phyloP scores from a whole-genome alignment of 306 rosid genomes.

The Vigna nakashimae region DNA sequence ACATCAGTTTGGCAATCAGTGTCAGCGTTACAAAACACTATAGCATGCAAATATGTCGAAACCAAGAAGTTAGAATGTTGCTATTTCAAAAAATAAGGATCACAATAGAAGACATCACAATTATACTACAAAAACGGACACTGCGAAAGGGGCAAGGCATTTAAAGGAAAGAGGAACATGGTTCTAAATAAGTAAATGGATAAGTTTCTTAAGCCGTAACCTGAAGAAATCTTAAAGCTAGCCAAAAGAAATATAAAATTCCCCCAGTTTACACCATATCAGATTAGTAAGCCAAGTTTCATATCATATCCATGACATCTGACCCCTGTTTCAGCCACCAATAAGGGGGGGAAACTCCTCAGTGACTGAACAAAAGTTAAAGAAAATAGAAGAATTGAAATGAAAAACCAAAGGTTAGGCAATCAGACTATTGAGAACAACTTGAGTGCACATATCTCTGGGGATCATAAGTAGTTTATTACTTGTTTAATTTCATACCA shows the following conservation, averaged over 20 bases:
- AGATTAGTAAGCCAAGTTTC: constrained; percentile 6
- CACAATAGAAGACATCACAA: constrained; percentile 10
- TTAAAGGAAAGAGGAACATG: background rate
- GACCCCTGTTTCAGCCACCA: constrained; percentile 3
- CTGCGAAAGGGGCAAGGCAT: background rate
- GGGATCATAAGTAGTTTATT: background rate
- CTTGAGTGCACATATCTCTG: background rate
- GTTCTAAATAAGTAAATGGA: constrained; percentile 18
- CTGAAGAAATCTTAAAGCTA: constrained; percentile 9
- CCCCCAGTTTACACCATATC: background rate
- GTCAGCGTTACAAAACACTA: constrained; percentile 30
- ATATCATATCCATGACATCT: background rate
- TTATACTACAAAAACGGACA: constrained; percentile 6
- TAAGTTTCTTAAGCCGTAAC: constrained; percentile 7
- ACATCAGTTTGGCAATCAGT: constrained; percentile 50
- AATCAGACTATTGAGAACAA: constrained; percentile 7
- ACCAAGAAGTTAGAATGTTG: constrained; percentile 12
- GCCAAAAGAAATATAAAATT: constrained; percentile 9
- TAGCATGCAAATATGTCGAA: constrained; percentile 18
- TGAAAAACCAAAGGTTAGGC: background rate
- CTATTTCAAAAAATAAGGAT: constrained; percentile 9
- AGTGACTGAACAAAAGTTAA: too few relatives aligned
- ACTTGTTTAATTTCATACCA: constrained; percentile 2
- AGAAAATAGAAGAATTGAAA: background rate
- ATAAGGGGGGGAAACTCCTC: background rate